phyloP scores from a whole-genome alignment of 2,329 filamentous ascomycete genomes.

The Aspergillus novoparasiticus region DNA sequence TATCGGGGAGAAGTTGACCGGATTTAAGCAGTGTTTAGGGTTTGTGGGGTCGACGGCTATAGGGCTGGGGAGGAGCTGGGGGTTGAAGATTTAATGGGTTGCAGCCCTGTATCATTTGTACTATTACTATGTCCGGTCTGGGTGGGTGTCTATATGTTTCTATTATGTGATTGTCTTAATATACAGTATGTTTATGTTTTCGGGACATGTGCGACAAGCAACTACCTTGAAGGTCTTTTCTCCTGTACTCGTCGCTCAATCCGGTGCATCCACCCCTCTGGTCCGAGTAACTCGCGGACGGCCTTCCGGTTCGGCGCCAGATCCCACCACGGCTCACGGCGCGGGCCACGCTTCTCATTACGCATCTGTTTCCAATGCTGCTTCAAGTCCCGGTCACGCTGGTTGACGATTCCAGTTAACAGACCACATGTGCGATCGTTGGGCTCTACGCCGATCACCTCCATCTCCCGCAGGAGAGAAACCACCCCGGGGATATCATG shows the following conservation, averaged over 20 bases:
- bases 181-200: background rate
- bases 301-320: conserved; percentile 34
- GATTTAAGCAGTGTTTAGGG: conserved; percentile 74
- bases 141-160: conserved; percentile 6
- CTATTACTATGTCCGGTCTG: background rate
- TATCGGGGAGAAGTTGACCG: conserved; percentile 63
- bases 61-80: conserved; percentile 86
- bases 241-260: conserved; percentile 20
- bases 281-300: conserved; percentile 27
- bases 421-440: conserved; percentile 36
- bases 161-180: conserved; percentile 6
- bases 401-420: conserved; percentile 32
- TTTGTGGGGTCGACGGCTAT: conserved; percentile 77
- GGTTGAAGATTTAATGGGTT: conserved; percentile 68
- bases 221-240: background rate
- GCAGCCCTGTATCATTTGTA: conserved; percentile 7
- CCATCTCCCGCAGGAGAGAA: conserved; percentile 47
- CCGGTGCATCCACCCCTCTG: conserved; percentile 30
- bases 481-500: conserved; percentile 45
- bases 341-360: conserved; percentile 1
- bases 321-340: conserved; percentile 34
- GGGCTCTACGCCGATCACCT: conserved; percentile 43
- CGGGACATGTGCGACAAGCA: background rate
- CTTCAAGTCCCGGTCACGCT: conserved; percentile 27
- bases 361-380: conserved; percentile 14